These are phyloP conservation scores for Bacidia rubella DNA, from an alignment of 495 filamentous ascomycete genomes.

Conservation along the genomic window DNA sequence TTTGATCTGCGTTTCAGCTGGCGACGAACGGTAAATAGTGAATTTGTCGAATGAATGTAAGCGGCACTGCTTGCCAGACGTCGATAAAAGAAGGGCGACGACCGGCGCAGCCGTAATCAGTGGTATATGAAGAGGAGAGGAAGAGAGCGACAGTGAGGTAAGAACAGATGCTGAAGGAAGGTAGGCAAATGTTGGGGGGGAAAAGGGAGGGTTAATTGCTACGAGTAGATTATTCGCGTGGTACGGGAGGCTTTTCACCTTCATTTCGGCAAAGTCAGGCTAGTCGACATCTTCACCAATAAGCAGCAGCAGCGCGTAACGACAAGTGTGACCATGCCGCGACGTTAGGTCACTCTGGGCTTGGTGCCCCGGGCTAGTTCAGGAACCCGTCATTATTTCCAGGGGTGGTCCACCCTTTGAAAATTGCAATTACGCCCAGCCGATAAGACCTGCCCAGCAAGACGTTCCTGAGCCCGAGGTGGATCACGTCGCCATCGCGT, in stretches of 20 bases:
- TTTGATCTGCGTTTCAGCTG: conserved; percentile 8
- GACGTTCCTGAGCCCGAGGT: background rate
- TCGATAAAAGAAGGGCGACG: conserved; percentile 32
- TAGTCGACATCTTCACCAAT: background rate
- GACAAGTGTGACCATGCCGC: background rate
- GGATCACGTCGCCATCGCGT: background rate
- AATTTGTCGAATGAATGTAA: conserved; percentile 3
- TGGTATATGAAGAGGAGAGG: background rate
- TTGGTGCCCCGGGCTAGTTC: background rate
- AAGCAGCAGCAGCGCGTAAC: background rate
- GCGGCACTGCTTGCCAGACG: conserved; percentile 15
- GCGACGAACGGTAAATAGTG: conserved; percentile 11
- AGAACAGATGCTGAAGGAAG: background rate
- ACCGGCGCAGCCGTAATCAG: conserved; percentile 17
- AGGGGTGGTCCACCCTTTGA: background rate
- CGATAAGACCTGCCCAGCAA: background rate
- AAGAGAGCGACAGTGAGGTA: background rate
- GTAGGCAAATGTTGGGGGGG: background rate
- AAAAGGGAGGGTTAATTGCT: background rate
- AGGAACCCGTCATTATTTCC: background rate
- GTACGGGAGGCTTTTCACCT: background rate
- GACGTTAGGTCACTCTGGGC: too few relatives aligned
- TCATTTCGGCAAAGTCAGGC: background rate
- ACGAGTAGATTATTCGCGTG: background rate
- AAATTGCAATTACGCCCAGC: background rate